Percentiles rank a stretch among this genome's conserved stretches.
These are phyloP conservation scores for Knoxia roxburghii DNA, from an alignment of 257 asterid species.

Conservation along the genomic window DNA sequence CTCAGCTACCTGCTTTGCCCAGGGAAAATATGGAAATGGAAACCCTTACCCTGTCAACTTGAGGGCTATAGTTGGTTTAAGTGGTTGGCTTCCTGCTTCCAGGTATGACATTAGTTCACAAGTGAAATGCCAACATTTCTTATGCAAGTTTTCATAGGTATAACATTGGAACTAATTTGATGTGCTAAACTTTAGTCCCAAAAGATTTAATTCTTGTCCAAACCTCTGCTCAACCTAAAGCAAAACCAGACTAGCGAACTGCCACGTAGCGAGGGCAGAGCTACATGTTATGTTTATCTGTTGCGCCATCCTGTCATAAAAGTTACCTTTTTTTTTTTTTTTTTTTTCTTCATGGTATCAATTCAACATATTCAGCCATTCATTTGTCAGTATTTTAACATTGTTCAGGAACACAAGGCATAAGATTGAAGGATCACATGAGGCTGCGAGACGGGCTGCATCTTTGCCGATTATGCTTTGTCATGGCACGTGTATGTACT, in stretches of 20 bases:
- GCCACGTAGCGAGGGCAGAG: too few species aligned
- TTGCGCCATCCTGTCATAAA: too few species aligned
- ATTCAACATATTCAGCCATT: not conserved
- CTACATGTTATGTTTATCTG: too few species aligned
- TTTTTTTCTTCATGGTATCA: not conserved
- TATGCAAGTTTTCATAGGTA: not conserved
- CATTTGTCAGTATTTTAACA: slow-evolving; percentile 9
- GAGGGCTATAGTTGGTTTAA: slow-evolving; percentile 74
- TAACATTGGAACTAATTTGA: not conserved
- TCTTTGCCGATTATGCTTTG: slow-evolving; percentile 84
- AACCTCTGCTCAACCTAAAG: not conserved
- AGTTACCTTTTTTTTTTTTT: too few species aligned
- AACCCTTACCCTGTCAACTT: slow-evolving; percentile 69
- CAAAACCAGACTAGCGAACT: not conserved
- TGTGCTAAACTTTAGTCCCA: not conserved
- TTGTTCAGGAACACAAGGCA: slow-evolving; percentile 57
- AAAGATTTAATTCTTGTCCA: not conserved
- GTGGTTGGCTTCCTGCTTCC: slow-evolving; percentile 97
- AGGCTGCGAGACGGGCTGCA: slow-evolving; percentile 82
- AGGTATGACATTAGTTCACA: slow-evolving; percentile 39
- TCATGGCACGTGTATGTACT: slow-evolving; percentile 74
- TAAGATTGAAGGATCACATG: slow-evolving; percentile 82
- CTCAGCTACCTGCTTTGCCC: slow-evolving; percentile 87
- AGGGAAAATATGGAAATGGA: slow-evolving; percentile 78
- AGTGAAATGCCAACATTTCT: not conserved